phyloP scores from a whole-genome alignment of 192 early-diverging fungal species.

The Allomyces macrogynus region DNA sequence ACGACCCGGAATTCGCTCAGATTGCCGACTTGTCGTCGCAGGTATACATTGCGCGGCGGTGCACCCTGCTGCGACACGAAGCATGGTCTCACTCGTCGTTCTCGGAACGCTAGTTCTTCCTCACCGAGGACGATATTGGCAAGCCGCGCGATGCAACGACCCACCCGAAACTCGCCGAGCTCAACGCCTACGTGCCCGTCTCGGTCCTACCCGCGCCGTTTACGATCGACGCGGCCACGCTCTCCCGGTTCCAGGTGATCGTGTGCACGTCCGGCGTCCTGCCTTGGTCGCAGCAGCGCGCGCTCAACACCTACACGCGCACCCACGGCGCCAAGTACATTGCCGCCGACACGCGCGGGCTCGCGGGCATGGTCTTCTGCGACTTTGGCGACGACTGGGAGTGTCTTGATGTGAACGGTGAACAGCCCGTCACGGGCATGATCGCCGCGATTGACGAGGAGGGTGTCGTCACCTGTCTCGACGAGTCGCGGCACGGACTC shows the following conservation, averaged over 20 bases:
- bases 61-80: too few relatives aligned
- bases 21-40: constrained; percentile 76
- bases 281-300: not conserved
- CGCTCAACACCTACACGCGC: constrained; percentile 61
- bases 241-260: constrained; percentile 31
- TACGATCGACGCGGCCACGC: constrained; percentile 27
- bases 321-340: constrained; percentile 61
- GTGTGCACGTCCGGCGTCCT: not conserved
- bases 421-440: constrained; percentile 82
- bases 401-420: constrained; percentile 75
- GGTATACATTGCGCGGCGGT: constrained; percentile 15
- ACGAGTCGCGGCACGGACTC: constrained; percentile 92
- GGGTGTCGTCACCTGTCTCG: constrained; percentile 81
- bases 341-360: constrained; percentile 65
- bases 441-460: constrained; percentile 64
- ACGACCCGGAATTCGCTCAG: constrained; percentile 57
- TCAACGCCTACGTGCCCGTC: constrained; percentile 95
- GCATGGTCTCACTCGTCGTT: too few relatives aligned
- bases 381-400: constrained; percentile 86
- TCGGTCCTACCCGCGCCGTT: constrained; percentile 58
- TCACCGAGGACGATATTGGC: constrained; percentile 63
- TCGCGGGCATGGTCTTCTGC: constrained; percentile 84
- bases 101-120: constrained; percentile 53
- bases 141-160: constrained; percentile 59
- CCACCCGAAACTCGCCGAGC: constrained; percentile 65